Conservation (phyloP, 306 rosid genomes). For the Dalbergia cochinchinensis region DNA sequence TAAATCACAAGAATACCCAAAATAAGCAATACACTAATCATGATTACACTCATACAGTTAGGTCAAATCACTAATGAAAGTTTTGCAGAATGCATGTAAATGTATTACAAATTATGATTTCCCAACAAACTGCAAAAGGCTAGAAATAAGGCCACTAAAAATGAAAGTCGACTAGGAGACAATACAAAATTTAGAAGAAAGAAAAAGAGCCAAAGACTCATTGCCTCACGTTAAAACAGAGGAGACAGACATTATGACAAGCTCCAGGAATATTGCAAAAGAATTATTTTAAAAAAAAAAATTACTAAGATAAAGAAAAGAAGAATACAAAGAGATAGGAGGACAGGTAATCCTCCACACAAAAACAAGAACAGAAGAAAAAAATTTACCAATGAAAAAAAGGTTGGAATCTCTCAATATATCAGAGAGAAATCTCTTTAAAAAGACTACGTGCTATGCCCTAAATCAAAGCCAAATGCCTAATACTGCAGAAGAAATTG, state of each 20-base stretch:
- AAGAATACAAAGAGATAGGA: too few relatives aligned
- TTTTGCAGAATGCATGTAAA: neutral
- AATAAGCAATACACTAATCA: conserved; percentile 14
- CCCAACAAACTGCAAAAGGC: neutral
- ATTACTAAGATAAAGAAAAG: too few relatives aligned
- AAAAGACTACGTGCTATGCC: neutral
- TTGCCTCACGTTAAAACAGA: neutral
- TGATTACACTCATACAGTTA: conserved; percentile 20
- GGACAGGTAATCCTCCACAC: too few relatives aligned
- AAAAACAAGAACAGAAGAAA: too few relatives aligned
- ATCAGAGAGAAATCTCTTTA: neutral
- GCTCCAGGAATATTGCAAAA: conserved; percentile 9
- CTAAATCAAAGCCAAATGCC: neutral
- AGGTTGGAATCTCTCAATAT: neutral
- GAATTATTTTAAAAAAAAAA: neutral
- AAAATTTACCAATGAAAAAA: neutral
- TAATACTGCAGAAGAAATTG: conserved; percentile 21
- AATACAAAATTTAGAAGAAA: neutral
- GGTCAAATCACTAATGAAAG: conserved; percentile 2
- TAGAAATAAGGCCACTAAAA: conserved; percentile 3
- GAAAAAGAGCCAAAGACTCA: neutral
- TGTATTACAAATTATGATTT: conserved; percentile 19
- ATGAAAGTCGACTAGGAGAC: neutral
- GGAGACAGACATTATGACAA: conserved; percentile 11
- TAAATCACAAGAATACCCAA: conserved; percentile 34